Evolutionary conservation across 31 red algal species (phyloP), one percentile per base, ranked within the genome.

Genomic region (Odonthalia washingtoniensis): DNA sequence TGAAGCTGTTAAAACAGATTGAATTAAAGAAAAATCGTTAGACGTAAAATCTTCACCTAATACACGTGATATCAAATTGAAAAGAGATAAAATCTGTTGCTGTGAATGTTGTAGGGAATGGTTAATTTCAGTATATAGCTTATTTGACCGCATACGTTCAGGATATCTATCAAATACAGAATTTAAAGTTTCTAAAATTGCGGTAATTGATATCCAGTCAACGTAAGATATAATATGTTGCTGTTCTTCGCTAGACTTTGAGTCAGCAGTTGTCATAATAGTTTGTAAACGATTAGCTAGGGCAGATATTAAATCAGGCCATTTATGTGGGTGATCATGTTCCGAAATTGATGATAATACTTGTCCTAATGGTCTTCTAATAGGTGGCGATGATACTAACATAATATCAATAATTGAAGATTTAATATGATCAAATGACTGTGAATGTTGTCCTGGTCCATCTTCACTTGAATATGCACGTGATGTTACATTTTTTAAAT

Each of bases 131-230:
- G 80, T 86, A 62, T 94, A 99, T 43, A 99, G 77, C 76, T 90
- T 82, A 92, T 99, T 87, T 72, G 81, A 92, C 17, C 98, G 90
- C 45, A 81, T 83, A 31, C 82, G 74, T 70, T 95, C 75, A 9
- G 93, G 91, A 52, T 97, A 99, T n/a, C 95, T 64, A 35, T 99
- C 95, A 69, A 99, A 95, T 46, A 99, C 80, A n/a, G 92, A 30
- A 88, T 65, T 5, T n/a, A n/a, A n/a, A n/a, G n/a, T n/a, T n/a
- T n/a, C n/a, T n/a, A n/a, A n/a, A n/a, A n/a, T n/a, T n/a, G 94
- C 98, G 49, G 91, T 69, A 40, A 96, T 40, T 5, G 86, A 61
- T 33, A 70, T 46, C 92, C 90, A 90, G 61, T 93, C 95, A 33
- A 95, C 49, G 18, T 49, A 16, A 60, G 70, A 37, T 28, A 88